A percentile compares a stretch with the other conserved stretches of the same genome.
phyloP scores from a whole-genome alignment of 1,284 basidiomycete genomes.

The Marasmius oreades region DNA sequence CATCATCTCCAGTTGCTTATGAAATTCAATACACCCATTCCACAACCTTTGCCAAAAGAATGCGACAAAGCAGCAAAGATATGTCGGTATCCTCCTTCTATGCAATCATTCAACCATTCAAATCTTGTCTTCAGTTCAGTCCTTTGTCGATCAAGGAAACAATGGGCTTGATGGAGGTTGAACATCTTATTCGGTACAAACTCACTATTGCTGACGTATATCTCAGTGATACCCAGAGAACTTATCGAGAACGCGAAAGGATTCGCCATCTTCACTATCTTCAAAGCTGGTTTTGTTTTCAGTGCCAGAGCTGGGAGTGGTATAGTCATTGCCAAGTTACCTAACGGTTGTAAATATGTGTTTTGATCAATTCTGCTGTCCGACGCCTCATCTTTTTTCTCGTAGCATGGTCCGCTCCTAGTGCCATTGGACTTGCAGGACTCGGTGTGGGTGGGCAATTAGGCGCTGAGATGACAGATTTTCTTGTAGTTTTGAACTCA shows the following conservation, averaged over 20 bases:
- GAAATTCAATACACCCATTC: constrained; percentile 67
- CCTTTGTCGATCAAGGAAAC: constrained; percentile 68
- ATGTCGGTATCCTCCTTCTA: constrained; percentile 34
- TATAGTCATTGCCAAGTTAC: constrained; percentile 84
- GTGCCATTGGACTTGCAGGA: constrained; percentile 94
- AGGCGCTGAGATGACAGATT: constrained; percentile 92
- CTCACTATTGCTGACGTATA: not conserved
- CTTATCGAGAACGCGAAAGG: constrained; percentile 77
- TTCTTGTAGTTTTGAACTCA: constrained; percentile 89
- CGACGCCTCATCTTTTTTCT: constrained; percentile 6
- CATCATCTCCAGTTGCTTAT: constrained; percentile 28
- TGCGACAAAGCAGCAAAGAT: constrained; percentile 74
- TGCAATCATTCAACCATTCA: constrained; percentile 7
- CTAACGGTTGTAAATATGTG: constrained; percentile 72
- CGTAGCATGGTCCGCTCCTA: constrained; percentile 89
- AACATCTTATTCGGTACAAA: not conserved
- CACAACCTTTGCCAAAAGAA: constrained; percentile 70
- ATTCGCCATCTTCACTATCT: constrained; percentile 80
- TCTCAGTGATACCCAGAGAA: constrained; percentile 56
- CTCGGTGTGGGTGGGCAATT: constrained; percentile 85
- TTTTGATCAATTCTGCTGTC: not conserved
- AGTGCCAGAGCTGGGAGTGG: constrained; percentile 85
- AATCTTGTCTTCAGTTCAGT: constrained; percentile 47
- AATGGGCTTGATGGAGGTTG: constrained; percentile 62
- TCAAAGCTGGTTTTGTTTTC: constrained; percentile 78